Percentiles rank a stretch among this genome's conserved stretches.
These are phyloP conservation scores for Neurospora sp. DNA, from an alignment of 495 filamentous ascomycete species.

Conservation along the genomic window DNA sequence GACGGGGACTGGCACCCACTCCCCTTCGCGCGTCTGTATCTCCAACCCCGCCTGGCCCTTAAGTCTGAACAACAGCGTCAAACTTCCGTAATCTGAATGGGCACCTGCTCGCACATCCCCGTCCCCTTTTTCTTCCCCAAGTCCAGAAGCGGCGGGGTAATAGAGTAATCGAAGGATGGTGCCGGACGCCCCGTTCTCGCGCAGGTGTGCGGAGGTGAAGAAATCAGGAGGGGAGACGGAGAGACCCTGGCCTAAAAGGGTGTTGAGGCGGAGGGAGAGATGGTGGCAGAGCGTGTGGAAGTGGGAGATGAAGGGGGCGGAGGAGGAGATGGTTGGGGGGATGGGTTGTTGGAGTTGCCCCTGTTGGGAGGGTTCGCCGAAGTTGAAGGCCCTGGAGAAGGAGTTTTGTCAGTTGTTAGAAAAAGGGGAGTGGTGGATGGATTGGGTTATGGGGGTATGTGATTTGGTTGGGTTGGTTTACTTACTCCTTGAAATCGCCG, in stretches of 20 bases:
- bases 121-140: conserved; percentile 20
- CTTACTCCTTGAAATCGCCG: conserved; percentile 77
- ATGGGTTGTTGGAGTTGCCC: conserved; percentile 72
- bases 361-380: conserved; percentile 53
- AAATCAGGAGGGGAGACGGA: conserved; percentile 46
- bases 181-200: conserved; percentile 48
- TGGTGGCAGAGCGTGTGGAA: conserved; percentile 64
- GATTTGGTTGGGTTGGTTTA: too few species aligned
- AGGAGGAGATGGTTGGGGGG: conserved; percentile 48
- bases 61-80: conserved; percentile 82
- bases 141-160: conserved; percentile 34
- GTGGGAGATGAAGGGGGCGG: conserved; percentile 45
- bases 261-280: conserved; percentile 62
- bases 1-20: conserved; percentile 57
- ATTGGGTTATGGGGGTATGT: too few species aligned
- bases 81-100: conserved; percentile 84
- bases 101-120: conserved; percentile 69
- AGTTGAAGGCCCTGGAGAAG: conserved; percentile 59
- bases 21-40: conserved; percentile 51
- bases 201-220: conserved; percentile 66
- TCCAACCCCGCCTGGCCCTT: conserved; percentile 79
- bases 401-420: too few species aligned
- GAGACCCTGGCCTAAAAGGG: conserved; percentile 62
- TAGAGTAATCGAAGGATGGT: conserved; percentile 76
- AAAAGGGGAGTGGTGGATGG: too few species aligned